Evolutionary conservation across 257 asterid genomes (phyloP).

Genomic region (Euphrasia confusa): DNA sequence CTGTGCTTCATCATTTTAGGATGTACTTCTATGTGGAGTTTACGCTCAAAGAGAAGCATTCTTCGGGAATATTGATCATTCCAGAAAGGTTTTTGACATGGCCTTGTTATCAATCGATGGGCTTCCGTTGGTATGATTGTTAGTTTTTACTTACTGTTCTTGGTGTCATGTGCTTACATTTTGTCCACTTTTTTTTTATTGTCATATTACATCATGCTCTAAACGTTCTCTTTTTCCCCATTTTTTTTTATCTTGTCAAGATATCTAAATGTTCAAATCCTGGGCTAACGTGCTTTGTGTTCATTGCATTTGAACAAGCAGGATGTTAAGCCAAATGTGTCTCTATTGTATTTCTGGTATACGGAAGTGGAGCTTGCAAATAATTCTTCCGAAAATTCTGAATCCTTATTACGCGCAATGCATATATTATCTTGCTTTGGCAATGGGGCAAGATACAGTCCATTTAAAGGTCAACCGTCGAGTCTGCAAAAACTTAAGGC

Average conservation of each 20-base stretch:
- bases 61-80: constrained; percentile 74
- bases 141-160: constrained; percentile 23
- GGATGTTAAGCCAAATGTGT: constrained; percentile 54
- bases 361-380: constrained; percentile 77
- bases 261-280: constrained; percentile 1
- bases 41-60: constrained; percentile 90
- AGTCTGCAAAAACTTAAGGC: constrained; percentile 79
- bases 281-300: constrained; percentile 14
- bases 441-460: constrained; percentile 60
- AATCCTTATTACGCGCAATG: constrained; percentile 62
- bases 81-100: constrained; percentile 95
- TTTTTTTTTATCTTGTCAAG: not conserved
- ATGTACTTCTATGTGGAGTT: constrained; percentile 90
- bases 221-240: constrained; percentile 8
- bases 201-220: constrained; percentile 8
- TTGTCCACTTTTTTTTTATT: constrained; percentile 7
- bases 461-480: constrained; percentile 57
- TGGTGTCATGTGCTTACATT: constrained; percentile 13
- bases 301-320: constrained; percentile 29
- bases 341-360: constrained; percentile 87
- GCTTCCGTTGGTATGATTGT: constrained; percentile 61
- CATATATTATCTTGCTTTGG: constrained; percentile 89
- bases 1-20: constrained; percentile 43
- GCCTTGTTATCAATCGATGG: constrained; percentile 81
- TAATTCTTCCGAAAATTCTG: constrained; percentile 37